phyloP scores from a whole-genome alignment of 1,284 basidiomycete genomes.

The Cutaneotrichosporon arboriforme region DNA sequence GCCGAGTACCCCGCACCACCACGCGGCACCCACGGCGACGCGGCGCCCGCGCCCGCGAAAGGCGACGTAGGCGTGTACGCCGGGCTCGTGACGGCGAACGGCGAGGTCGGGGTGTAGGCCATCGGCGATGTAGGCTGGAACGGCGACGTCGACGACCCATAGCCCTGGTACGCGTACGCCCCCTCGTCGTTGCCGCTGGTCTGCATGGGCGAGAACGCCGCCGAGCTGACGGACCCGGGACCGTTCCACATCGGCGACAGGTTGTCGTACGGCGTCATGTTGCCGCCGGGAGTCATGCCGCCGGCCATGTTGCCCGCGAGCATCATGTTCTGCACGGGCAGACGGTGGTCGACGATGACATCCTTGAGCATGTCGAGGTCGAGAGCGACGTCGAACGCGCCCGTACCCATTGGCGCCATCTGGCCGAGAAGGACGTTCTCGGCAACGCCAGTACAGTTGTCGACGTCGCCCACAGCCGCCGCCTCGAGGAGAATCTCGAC shows the following conservation, averaged over 20 bases:
- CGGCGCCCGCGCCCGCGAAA: slow-evolving; percentile 57
- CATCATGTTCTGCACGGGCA: slow-evolving; percentile 78
- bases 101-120: slow-evolving; percentile 76
- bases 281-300: slow-evolving; percentile 78
- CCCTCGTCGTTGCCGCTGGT: slow-evolving; percentile 74
- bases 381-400: slow-evolving; percentile 89
- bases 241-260: slow-evolving; percentile 58
- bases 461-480: slow-evolving; percentile 93
- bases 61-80: slow-evolving; percentile 68
- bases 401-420: slow-evolving; percentile 96
- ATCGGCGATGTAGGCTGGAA: slow-evolving; percentile 49
- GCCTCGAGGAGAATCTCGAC: slow-evolving; percentile 99
- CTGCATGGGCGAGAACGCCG: slow-evolving; percentile 90
- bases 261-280: slow-evolving; percentile 85
- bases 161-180: slow-evolving; percentile 56
- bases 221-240: slow-evolving; percentile 67
- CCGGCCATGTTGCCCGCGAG: slow-evolving; percentile 67
- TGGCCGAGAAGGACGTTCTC: slow-evolving; percentile 99
- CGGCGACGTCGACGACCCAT: slow-evolving; percentile 62
- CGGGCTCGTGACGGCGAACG: slow-evolving; percentile 52
- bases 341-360: slow-evolving; percentile 91
- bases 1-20: slow-evolving; percentile 57
- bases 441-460: slow-evolving; percentile 95
- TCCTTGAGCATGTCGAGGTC: slow-evolving; percentile 99
- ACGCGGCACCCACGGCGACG: slow-evolving; percentile 66